Evolutionary conservation across 2,329 filamentous ascomycete species (phyloP).

Genomic region (Hortaea werneckii): DNA sequence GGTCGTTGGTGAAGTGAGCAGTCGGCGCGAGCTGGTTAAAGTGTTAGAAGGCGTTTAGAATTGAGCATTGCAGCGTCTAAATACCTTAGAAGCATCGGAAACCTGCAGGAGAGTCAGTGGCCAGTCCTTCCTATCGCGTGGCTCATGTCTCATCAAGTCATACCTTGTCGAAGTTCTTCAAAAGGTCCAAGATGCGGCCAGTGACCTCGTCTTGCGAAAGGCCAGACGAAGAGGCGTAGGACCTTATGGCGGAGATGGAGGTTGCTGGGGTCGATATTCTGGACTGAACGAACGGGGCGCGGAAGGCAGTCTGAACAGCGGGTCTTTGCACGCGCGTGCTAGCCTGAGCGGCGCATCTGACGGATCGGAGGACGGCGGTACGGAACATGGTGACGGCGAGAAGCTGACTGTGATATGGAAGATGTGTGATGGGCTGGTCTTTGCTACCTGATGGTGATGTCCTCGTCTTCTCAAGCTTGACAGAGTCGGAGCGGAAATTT

Average conservation of each 20-base stretch:
- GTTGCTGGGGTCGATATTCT: slow-evolving; percentile 52
- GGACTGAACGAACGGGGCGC: slow-evolving; percentile 50
- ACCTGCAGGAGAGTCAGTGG: slow-evolving; percentile 41
- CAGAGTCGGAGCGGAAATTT: too few species aligned
- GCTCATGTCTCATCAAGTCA: slow-evolving; percentile 12
- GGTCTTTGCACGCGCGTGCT: slow-evolving; percentile 27
- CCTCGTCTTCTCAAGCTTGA: too few species aligned
- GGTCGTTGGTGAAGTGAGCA: slow-evolving; percentile 93
- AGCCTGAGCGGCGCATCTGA: slow-evolving; percentile 43
- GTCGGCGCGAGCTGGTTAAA: slow-evolving; percentile 60
- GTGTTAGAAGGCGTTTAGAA: neutral
- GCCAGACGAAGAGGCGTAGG: slow-evolving; percentile 74
- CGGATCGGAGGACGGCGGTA: slow-evolving; percentile 70
- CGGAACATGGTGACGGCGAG: slow-evolving; percentile 64
- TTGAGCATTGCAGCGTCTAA: neutral
- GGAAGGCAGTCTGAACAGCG: slow-evolving; percentile 49
- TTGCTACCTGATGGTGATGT: too few species aligned
- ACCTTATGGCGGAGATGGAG: slow-evolving; percentile 60
- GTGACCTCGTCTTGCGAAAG: slow-evolving; percentile 78
- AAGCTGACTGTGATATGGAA: neutral
- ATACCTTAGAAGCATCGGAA: slow-evolving; percentile 48
- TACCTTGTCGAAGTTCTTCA: slow-evolving; percentile 98
- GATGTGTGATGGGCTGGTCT: neutral
- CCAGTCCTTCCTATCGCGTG: too few species aligned
- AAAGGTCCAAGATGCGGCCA: slow-evolving; percentile 80